Percentiles rank a stretch among this genome's conserved stretches.
phyloP scores from a whole-genome alignment of 148 eudicot species.

The Amaranthus cruentus region DNA sequence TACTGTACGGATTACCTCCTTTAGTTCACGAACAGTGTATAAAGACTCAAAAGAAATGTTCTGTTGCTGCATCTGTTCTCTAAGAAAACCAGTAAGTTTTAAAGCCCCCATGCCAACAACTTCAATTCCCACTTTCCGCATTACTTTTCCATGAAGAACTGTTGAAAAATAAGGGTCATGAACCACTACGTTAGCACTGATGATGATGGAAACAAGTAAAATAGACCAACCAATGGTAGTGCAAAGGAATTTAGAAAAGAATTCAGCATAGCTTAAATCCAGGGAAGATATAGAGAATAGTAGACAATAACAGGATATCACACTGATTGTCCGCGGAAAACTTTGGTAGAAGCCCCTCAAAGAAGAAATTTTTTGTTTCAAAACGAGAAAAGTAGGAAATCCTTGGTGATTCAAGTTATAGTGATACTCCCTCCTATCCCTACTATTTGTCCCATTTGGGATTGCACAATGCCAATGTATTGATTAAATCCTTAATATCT shows the following conservation, averaged over 20 bases:
- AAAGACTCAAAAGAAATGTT: constrained; percentile 67
- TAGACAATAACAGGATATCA: too few relatives aligned
- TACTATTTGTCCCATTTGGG: too few relatives aligned
- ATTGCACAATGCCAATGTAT: too few relatives aligned
- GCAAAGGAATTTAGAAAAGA: not conserved
- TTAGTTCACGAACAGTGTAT: constrained; percentile 80
- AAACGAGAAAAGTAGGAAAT: too few relatives aligned
- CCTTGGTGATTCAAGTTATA: too few relatives aligned
- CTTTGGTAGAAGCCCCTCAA: too few relatives aligned
- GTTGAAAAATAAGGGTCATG: constrained; percentile 13
- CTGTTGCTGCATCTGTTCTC: constrained; percentile 70
- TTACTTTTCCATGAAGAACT: constrained; percentile 84
- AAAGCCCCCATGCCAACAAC: constrained; percentile 77
- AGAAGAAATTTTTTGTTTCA: too few relatives aligned
- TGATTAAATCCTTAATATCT: too few relatives aligned
- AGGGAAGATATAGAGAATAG: too few relatives aligned
- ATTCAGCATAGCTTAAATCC: too few relatives aligned
- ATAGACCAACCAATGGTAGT: not conserved
- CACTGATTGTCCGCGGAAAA: too few relatives aligned
- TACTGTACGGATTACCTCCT: constrained; percentile 50
- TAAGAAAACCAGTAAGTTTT: constrained; percentile 78
- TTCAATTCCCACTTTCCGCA: constrained; percentile 88
- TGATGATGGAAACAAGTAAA: not conserved
- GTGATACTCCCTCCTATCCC: too few relatives aligned
- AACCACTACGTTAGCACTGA: constrained; percentile 7